A percentile compares a stretch with the other conserved stretches of the same genome.
Conservation (phyloP, 306 rosid species). For the Herpetospermum pedunculosum region DNA sequence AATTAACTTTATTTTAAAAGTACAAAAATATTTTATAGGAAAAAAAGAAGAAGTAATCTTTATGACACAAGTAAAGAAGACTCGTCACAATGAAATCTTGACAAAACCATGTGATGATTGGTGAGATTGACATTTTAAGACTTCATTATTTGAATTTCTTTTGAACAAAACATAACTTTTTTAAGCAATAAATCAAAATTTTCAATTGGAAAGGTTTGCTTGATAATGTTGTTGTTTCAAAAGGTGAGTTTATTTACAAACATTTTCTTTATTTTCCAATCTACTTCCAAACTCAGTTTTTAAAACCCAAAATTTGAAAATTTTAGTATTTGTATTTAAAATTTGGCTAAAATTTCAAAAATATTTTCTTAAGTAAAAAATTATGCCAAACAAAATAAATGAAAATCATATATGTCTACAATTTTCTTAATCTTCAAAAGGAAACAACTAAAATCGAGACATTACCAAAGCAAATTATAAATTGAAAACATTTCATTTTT, state of each 20-base stretch:
- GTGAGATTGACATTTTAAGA: neutral
- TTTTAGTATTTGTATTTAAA: no score
- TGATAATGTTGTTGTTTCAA: neutral
- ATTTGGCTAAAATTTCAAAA: neutral
- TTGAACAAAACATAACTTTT: neutral
- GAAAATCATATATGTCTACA: no score
- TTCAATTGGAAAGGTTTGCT: neutral
- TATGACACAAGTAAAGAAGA: neutral
- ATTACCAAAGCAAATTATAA: no score
- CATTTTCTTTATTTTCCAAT: neutral
- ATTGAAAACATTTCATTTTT: no score
- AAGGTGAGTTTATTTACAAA: neutral
- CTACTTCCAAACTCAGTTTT: neutral
- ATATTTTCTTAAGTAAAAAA: no score
- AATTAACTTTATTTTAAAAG: no score
- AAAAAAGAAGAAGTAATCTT: neutral
- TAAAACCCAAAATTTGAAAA: neutral
- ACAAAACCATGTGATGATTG: neutral
- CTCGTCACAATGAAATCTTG: neutral
- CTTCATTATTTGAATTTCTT: neutral
- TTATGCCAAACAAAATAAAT: no score
- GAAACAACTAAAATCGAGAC: no score
- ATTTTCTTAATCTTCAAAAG: no score
- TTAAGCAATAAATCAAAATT: neutral
- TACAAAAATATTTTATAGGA: neutral